These are phyloP conservation scores for Clarireedia monteithiana DNA, from an alignment of 2,329 filamentous ascomycete species.

Conservation along the genomic window DNA sequence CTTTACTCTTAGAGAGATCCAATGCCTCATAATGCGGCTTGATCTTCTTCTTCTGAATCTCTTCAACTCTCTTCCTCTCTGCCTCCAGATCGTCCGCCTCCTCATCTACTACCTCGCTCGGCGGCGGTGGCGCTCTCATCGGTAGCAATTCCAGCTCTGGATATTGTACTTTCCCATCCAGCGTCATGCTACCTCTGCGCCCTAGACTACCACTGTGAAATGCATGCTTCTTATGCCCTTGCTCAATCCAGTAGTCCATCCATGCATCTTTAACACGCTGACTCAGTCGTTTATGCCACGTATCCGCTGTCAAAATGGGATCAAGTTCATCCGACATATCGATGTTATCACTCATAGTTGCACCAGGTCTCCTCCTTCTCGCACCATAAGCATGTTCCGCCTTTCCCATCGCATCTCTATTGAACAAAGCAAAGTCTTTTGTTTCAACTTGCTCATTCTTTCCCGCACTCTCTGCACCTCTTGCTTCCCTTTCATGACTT, in stretches of 20 bases:
- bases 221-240: neutral
- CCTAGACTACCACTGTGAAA: slow-evolving; percentile 12
- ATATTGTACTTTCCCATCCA: slow-evolving; percentile 20
- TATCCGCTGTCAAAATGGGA: neutral
- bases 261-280: neutral
- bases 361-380: slow-evolving; percentile 4
- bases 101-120: slow-evolving; percentile 9
- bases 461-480: slow-evolving; percentile 15
- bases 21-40: slow-evolving; percentile 1
- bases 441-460: slow-evolving; percentile 13
- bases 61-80: slow-evolving; percentile 12
- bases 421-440: slow-evolving; percentile 12
- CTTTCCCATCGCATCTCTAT: slow-evolving; percentile 17
- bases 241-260: slow-evolving; percentile 2
- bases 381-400: slow-evolving; percentile 19
- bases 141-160: slow-evolving; percentile 26
- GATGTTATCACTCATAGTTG: neutral
- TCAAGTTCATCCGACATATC: neutral
- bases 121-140: slow-evolving; percentile 10
- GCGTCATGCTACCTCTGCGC: slow-evolving; percentile 19
- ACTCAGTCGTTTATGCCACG: slow-evolving; percentile 2
- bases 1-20: neutral
- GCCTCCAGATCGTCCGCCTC: slow-evolving; percentile 7
- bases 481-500: slow-evolving; percentile 21
- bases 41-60: neutral